A percentile compares a stretch with the other conserved stretches of the same genome.
These are phyloP conservation scores for Fraxinus platypoda DNA, from an alignment of 305 asterid genomes.

Conservation along the genomic window DNA sequence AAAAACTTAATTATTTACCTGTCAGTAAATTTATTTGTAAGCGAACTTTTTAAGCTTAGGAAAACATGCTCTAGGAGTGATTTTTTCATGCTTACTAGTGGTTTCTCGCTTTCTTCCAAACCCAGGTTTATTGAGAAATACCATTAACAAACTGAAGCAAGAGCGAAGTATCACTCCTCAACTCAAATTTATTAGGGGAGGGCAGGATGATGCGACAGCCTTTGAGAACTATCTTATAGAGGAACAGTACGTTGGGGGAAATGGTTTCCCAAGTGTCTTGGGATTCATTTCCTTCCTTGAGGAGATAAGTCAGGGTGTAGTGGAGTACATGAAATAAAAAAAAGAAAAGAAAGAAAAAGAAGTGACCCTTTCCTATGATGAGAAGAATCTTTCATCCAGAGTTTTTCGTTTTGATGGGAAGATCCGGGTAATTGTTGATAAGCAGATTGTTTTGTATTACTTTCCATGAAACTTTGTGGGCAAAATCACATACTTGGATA, in stretches of 20 bases:
- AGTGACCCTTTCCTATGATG: not conserved
- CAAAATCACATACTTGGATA: constrained; percentile 8
- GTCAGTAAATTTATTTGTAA: not conserved
- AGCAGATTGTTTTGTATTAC: constrained; percentile 18
- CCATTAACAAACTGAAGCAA: constrained; percentile 80
- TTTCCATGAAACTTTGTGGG: constrained; percentile 6
- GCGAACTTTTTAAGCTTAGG: not conserved
- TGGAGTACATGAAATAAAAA: constrained; percentile 61
- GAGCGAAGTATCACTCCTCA: constrained; percentile 84
- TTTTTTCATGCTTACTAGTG: not conserved
- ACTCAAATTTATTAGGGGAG: constrained; percentile 78
- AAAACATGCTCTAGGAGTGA: not conserved
- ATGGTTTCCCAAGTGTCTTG: constrained; percentile 74
- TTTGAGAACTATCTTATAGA: constrained; percentile 92
- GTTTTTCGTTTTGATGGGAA: not conserved
- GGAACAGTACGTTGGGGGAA: constrained; percentile 89
- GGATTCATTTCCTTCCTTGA: constrained; percentile 91
- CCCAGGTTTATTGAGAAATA: constrained; percentile 81
- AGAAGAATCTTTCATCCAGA: not conserved
- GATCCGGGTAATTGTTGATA: constrained; percentile 24
- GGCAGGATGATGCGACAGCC: constrained; percentile 76
- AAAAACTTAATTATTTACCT: not conserved
- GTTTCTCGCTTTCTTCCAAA: constrained; percentile 11
- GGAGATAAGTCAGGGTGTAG: constrained; percentile 64
- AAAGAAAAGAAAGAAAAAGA: not conserved